These are phyloP conservation scores for Boechera stricta DNA, from an alignment of 345 rosid species.

Conservation along the genomic window DNA sequence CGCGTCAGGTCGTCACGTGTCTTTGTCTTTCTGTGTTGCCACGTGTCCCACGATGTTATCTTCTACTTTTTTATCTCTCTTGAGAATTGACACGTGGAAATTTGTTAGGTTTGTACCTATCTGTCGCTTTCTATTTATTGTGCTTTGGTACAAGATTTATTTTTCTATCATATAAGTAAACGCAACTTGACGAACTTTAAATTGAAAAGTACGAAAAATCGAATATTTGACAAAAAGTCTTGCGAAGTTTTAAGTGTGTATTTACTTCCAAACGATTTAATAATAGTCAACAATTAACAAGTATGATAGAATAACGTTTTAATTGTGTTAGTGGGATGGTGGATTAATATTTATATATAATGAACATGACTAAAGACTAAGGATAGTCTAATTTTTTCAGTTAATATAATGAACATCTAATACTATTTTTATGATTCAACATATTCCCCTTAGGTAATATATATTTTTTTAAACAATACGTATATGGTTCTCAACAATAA, in stretches of 20 bases:
- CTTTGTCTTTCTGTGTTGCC: not conserved
- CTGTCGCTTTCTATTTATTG: conserved; percentile 10
- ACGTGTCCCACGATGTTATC: conserved; percentile 12
- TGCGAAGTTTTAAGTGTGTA: not conserved
- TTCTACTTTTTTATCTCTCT: not conserved
- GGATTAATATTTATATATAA: not conserved
- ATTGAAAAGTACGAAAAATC: not conserved
- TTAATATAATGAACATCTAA: no score
- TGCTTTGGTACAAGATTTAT: not conserved
- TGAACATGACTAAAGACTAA: not conserved
- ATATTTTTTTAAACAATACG: no score
- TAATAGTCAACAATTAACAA: not conserved
- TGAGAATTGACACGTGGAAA: conserved; percentile 7
- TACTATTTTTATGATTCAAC: no score
- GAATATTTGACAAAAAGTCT: not conserved
- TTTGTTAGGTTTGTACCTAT: conserved; percentile 5
- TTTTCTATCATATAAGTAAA: not conserved
- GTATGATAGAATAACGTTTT: not conserved
- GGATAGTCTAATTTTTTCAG: not conserved
- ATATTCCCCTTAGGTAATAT: no score
- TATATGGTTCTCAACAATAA: no score
- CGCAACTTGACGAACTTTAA: conserved; percentile 13
- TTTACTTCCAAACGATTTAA: not conserved
- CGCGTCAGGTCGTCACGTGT: conserved; percentile 42
- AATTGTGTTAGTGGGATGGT: not conserved